These are phyloP conservation scores for Wickerhamiella domercqiae DNA, from an alignment of 805 yeast species.

Conservation along the genomic window DNA sequence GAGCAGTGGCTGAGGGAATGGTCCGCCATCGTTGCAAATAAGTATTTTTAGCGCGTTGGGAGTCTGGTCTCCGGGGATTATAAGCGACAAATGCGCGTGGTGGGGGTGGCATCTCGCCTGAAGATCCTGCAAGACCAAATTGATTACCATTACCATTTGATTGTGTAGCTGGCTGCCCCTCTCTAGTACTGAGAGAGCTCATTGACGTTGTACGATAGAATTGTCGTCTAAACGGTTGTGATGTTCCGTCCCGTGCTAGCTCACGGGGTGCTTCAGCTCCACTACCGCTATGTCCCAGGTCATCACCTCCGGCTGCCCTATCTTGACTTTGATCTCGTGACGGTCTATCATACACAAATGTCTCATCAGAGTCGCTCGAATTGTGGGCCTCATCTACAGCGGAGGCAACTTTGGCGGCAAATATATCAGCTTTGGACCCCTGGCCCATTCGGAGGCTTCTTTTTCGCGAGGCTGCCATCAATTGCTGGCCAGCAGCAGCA, in stretches of 20 bases:
- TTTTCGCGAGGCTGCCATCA: no score
- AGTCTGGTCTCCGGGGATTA: slow-evolving; percentile 10
- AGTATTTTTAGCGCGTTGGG: slow-evolving; percentile 15
- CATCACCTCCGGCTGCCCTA: neutral
- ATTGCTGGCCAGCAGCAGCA: no score
- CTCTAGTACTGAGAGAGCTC: slow-evolving; percentile 14
- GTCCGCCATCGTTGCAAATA: slow-evolving; percentile 18
- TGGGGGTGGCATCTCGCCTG: neutral
- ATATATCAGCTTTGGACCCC: slow-evolving; percentile 74
- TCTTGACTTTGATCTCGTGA: neutral
- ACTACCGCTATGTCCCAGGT: no score
- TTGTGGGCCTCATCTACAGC: slow-evolving; percentile 70
- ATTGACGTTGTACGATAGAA: slow-evolving; percentile 14
- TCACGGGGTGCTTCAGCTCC: neutral
- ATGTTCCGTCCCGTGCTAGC: slow-evolving; percentile 1
- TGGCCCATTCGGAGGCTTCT: slow-evolving; percentile 21
- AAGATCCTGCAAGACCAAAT: neutral
- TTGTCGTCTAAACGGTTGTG: slow-evolving; percentile 11
- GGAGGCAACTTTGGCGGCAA: slow-evolving; percentile 87
- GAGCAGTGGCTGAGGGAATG: slow-evolving; percentile 1
- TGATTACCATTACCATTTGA: neutral
- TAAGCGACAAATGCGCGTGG: slow-evolving; percentile 1
- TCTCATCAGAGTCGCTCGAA: slow-evolving; percentile 80
- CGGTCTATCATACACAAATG: slow-evolving; percentile 75
- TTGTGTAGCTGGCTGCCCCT: neutral